A percentile compares a stretch with the other conserved stretches of the same genome.
These are phyloP conservation scores for Fusarium sp. DNA, from an alignment of 2,329 filamentous ascomycete genomes.

Conservation along the genomic window DNA sequence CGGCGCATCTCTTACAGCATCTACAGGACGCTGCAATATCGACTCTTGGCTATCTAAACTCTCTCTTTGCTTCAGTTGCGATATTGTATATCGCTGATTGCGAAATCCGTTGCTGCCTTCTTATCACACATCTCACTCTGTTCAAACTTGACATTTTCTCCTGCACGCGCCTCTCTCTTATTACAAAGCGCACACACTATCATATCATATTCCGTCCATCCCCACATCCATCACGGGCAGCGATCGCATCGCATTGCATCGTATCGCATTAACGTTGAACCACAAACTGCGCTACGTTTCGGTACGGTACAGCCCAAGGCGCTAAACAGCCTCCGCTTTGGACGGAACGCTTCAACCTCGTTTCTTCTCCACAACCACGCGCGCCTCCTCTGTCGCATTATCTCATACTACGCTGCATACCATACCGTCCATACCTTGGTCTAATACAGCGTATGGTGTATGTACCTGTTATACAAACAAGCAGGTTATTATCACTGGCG, in stretches of 20 bases:
- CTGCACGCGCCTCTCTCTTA: conserved; percentile 13
- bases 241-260: conserved; percentile 21
- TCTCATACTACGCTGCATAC: conserved; percentile 32
- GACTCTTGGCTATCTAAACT: not conserved
- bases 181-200: conserved; percentile 15
- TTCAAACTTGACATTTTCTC: not conserved
- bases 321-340: conserved; percentile 36
- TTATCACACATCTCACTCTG: conserved; percentile 10
- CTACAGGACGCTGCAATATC: conserved; percentile 21
- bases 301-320: conserved; percentile 26
- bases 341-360: conserved; percentile 37
- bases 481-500: conserved; percentile 28
- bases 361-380: conserved; percentile 45
- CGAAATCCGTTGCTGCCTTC: conserved; percentile 4
- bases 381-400: conserved; percentile 44
- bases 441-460: not conserved
- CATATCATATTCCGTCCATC: conserved; percentile 3
- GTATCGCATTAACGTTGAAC: conserved; percentile 30
- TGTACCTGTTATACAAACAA: not conserved
- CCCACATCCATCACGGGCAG: conserved; percentile 9
- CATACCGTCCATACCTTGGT: not conserved
- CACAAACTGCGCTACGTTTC: conserved; percentile 21
- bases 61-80: conserved; percentile 8
- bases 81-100: conserved; percentile 14
- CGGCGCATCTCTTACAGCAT: conserved; percentile 24